These are phyloP conservation scores for Aspergillus pseudoterreus DNA, from an alignment of 2,329 filamentous ascomycete genomes.

Conservation along the genomic window DNA sequence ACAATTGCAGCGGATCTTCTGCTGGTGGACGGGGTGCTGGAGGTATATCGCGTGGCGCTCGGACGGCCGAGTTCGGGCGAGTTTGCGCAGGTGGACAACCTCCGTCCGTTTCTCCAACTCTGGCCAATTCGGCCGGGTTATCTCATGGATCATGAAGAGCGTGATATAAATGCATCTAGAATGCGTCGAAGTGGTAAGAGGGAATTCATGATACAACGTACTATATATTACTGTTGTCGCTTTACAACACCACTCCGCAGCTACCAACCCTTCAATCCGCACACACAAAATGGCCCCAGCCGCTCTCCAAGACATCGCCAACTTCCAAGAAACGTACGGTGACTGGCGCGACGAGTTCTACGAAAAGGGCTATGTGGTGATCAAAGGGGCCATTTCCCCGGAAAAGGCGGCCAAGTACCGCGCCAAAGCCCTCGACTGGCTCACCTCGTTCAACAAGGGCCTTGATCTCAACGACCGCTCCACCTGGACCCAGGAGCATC, in stretches of 20 bases:
- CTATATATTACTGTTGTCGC: not conserved
- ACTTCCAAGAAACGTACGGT: not conserved
- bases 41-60: not conserved
- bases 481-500: conserved; percentile 41
- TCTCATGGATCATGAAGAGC: too few relatives aligned
- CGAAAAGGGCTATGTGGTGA: not conserved
- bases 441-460: conserved; percentile 35
- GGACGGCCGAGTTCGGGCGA: not conserved
- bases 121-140: too few relatives aligned
- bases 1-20: too few relatives aligned
- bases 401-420: conserved; percentile 8
- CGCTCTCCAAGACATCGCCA: not conserved
- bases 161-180: not conserved
- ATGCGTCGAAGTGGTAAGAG: too few relatives aligned
- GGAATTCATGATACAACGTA: too few relatives aligned
- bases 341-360: conserved; percentile 1
- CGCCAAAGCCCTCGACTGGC: conserved; percentile 30
- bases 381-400: conserved; percentile 1
- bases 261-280: not conserved
- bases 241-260: not conserved
- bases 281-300: not conserved
- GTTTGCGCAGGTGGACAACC: not conserved
- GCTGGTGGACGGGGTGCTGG: not conserved
- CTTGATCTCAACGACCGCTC: conserved; percentile 33
- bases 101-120: too few relatives aligned